Base-by-base conservation (phyloP, 148 eudicot species). In the Heliamphora exappendiculata region DNA sequence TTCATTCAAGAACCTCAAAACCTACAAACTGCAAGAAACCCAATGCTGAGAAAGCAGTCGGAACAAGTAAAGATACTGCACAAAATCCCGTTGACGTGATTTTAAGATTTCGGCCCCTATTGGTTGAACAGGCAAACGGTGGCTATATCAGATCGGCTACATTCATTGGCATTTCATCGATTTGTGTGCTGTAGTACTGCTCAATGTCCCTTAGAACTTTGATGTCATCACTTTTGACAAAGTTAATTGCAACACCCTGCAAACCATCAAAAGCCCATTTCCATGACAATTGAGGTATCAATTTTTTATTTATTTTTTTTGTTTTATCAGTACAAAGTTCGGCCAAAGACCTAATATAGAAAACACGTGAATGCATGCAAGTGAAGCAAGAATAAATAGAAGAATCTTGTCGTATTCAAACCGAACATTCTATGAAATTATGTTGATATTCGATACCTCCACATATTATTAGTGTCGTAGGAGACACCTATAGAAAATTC, bases 161-260 rank as follows among this genome's bases (percentile, higher is more conserved):
- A 58, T 93, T 91, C 96, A 93, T 93, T 1, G 98, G 98, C 98
- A 93, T 91, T 77, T 93, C 96, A 63, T 93, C 96, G 6, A 93
- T 93, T 78, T 93, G 98, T 66, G 96, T 91, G 65, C 93, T 93
- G 88, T 93, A 93, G 65, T 93, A 93, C 75, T 93, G 96, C 90
- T 93, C 93, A 20, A 91, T 91, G 78, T 93, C 98, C 79, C 98
- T 87, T 37, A 93, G 78, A 75, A 93, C 89, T 83, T 81, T 89
- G 84, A 93, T 91, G 76, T 89, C 98, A 42, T 91, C 96, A 16
- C 80, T 87, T 79, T 91, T 93, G 22, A 91, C 98, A 67, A 93
- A 93, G 85, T 93, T 93, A 66, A 93, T 91, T 37, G 98, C 98
- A 77, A 91, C 98, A 88, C 96, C 98, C 98, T 93, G 93, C 88